A percentile compares a stretch with the other conserved stretches of the same genome.
Conservation (phyloP, 2,329 filamentous ascomycete genomes). For the Dissoconium aciculare region DNA sequence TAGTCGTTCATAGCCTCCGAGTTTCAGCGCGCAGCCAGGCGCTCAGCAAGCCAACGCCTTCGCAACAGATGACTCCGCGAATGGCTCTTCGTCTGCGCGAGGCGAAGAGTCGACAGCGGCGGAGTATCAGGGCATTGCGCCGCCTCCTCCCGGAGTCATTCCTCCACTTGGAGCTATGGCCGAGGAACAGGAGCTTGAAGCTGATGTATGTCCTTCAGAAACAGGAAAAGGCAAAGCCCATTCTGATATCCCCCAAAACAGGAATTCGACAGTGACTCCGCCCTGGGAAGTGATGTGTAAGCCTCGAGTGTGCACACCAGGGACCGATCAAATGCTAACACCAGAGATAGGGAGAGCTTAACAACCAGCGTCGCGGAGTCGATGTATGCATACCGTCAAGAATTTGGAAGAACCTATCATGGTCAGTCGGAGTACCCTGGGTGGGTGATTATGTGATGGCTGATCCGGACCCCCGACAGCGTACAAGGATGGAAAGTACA, state of each 20-base stretch:
- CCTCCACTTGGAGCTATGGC: constrained; percentile 11
- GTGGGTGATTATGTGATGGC: neutral
- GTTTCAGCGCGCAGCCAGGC: too few species aligned
- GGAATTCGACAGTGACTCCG: constrained; percentile 22
- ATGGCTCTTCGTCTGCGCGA: too few species aligned
- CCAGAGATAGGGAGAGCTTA: constrained; percentile 18
- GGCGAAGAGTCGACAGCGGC: too few species aligned
- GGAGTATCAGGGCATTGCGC: too few species aligned
- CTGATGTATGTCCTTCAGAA: constrained; percentile 16
- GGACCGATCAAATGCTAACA: constrained; percentile 5
- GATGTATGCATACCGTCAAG: constrained; percentile 24
- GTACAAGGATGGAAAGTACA: constrained; percentile 28
- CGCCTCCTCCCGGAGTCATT: too few species aligned
- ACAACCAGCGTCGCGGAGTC: constrained; percentile 24
- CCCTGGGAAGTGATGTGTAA: constrained; percentile 23
- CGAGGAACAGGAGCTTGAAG: constrained; percentile 24
- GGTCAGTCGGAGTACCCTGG: constrained; percentile 16
- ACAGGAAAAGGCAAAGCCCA: too few species aligned
- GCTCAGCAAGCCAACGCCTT: too few species aligned
- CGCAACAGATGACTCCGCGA: too few species aligned
- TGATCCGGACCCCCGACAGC: constrained; percentile 10
- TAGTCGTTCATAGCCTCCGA: too few species aligned
- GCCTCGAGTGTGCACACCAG: constrained; percentile 4
- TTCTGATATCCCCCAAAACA: constrained; percentile 4
- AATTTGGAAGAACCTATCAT: constrained; percentile 26